Evolutionary conservation across 495 filamentous ascomycete species (phyloP), one percentile per base, ranked within the genome.

Genomic region (Podospora anserina): DNA sequence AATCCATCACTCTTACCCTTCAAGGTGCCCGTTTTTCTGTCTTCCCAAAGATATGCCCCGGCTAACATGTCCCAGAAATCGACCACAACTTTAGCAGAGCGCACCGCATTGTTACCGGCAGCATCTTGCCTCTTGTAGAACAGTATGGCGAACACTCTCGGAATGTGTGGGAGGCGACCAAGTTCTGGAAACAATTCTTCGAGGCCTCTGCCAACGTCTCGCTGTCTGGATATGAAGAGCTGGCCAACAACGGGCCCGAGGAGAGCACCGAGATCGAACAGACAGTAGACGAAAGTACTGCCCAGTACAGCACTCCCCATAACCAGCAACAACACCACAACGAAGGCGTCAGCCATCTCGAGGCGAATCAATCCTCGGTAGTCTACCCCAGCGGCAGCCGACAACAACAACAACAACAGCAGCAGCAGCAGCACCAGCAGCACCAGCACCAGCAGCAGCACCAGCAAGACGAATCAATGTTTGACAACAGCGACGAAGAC

Each of bases 121-220:
- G 90, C 69, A 97, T 99, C 63, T 81, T 99, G 9, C 95, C 95
- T 16, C 84, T 97, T 3, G 93, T 99, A n/a, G 93, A 97, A 76
- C 91, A 96, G 75, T 99, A 98, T 80, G 92, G 91, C 27, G 92
- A 97, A 70, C 91, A 97, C 76, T 98, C 95, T 0, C 90, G 90
- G 65, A 87, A 92, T 62, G 95, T 99, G 23, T 99, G 96, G 96
- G 93, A 98, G 70, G 92, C 94, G 39, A 94, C 95, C 62, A 97
- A 96, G 92, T 98, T 97, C 80, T 99, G 95, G 95, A 98, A 97
- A 80, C 92, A 97, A 82, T 98, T 99, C 86, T 99, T 99, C 81
- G 95, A 99, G 81, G 92, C 94, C 65, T 95, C 91, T 58, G 95
- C 95, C 77, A 99, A 99, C 73, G 94, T 98, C 27, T 95, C 93